Base-by-base conservation (phyloP, 192 early-diverging fungal species). In the Ambispora gerdemannii region DNA sequence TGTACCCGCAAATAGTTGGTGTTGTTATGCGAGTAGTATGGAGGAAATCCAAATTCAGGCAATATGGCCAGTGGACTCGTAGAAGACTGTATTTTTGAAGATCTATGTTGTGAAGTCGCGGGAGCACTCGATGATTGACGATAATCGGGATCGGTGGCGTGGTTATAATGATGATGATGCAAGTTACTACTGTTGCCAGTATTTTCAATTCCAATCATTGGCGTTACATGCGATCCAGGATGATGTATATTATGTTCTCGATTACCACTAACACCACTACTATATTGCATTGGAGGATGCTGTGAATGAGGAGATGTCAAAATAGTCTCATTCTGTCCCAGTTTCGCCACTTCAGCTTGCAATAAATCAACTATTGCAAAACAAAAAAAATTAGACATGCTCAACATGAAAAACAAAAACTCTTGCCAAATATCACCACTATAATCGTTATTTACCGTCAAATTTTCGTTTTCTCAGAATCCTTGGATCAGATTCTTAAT, bases 291-390 rank as follows among this genome's bases (percentile, higher is more conserved):
- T 20, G 56, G 27, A 13, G 33, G 38, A 43, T 10, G 6, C 6
- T 43, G 38, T 6, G 15, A 49, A 3, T 36, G 56, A 38, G 20
- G 35, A 19, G 56, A 31, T 30, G 55, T 31, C 17, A 52, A 31
- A n/a, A n/a, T n/a, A 24, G 50, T 31, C 17, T 70, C 68, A 34
- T 11, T 31, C 25, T 70, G 68, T 11, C 55, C 68, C 3, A 70
- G 50, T n/a, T 70, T 70, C 30, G 68, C 68, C 0, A 70, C 56
- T 49, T 70, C 68, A 31, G 68, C 68, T 22, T 59, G 55, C n/a
- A 70, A 19, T 15, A 56, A 32, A 70, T 70, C 68, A 10, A 70
- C 68, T 70, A 60, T 15, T 31, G 11, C 2, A 58, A 11, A 58
- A 0, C 24, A 27, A 56, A 13, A 27, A 56, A 43, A 43, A 43